phyloP scores from a whole-genome alignment of 192 early-diverging fungal genomes.

The Rhizophagus sp. region DNA sequence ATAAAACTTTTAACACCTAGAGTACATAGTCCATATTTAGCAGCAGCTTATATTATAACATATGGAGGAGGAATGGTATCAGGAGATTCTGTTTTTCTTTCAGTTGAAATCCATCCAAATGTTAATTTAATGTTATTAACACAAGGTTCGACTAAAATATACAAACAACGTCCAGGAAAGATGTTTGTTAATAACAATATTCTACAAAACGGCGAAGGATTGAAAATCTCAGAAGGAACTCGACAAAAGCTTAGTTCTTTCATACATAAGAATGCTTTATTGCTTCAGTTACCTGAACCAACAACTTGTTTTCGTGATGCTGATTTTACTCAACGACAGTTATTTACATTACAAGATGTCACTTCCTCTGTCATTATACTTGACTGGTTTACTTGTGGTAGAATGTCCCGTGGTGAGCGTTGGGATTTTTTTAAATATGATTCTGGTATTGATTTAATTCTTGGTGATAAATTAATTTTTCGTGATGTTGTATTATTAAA shows the following conservation, averaged over 20 bases:
- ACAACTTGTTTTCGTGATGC: slow-evolving; percentile 73
- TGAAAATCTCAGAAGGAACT: neutral
- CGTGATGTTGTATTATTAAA: slow-evolving; percentile 56
- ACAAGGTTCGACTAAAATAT: slow-evolving; percentile 83
- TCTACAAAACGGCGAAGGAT: neutral
- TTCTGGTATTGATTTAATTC: slow-evolving; percentile 39
- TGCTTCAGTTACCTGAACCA: slow-evolving; percentile 75
- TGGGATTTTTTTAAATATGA: slow-evolving; percentile 66
- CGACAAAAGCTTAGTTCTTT: slow-evolving; percentile 50
- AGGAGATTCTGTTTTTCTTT: slow-evolving; percentile 62
- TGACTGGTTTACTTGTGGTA: slow-evolving; percentile 85
- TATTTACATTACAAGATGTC: slow-evolving; percentile 37
- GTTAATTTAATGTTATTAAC: slow-evolving; percentile 67
- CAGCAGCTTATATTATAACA: slow-evolving; percentile 65
- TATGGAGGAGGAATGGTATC: slow-evolving; percentile 73
- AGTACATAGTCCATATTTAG: slow-evolving; percentile 37
- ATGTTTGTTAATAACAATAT: slow-evolving; percentile 10
- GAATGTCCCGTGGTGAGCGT: slow-evolving; percentile 68
- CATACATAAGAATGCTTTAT: slow-evolving; percentile 44
- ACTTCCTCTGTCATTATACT: slow-evolving; percentile 67
- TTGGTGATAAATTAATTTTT: slow-evolving; percentile 38
- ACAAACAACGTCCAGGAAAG: slow-evolving; percentile 45
- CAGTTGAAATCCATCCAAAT: slow-evolving; percentile 44
- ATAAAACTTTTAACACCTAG: slow-evolving; percentile 57
- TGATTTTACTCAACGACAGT: slow-evolving; percentile 64